Evolutionary conservation across 2,329 filamentous ascomycete genomes (phyloP).

Genomic region (Ophiocordyceps camponoti-floridani): DNA sequence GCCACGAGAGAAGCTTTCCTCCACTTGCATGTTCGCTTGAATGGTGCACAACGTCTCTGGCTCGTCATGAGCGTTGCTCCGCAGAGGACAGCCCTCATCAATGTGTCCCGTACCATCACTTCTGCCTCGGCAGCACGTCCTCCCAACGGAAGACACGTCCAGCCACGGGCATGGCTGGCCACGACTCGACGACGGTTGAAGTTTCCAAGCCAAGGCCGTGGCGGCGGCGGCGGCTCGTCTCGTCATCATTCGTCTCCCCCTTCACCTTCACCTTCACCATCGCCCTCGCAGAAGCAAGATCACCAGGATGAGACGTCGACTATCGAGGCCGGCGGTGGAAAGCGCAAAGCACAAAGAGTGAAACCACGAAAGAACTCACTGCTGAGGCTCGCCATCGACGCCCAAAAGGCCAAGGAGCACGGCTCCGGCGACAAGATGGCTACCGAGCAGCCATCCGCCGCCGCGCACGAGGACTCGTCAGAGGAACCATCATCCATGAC

Average conservation of each 20-base stretch:
- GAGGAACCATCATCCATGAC: constrained; percentile 22
- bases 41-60: constrained; percentile 1
- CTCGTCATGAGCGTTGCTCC: constrained; percentile 15
- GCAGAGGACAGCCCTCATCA: constrained; percentile 15
- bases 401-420: constrained; percentile 38
- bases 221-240: neutral
- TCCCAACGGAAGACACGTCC: constrained; percentile 2
- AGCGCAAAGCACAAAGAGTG: constrained; percentile 27
- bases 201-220: too few relatives aligned
- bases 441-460: neutral
- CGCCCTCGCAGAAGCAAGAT: neutral
- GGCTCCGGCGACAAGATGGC: too few relatives aligned
- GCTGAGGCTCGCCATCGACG: constrained; percentile 70
- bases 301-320: neutral
- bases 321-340: constrained; percentile 7
- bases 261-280: too few relatives aligned
- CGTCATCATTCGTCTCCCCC: too few relatives aligned
- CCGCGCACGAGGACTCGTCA: constrained; percentile 10
- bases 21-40: neutral
- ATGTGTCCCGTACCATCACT: constrained; percentile 11
- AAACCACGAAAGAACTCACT: constrained; percentile 51
- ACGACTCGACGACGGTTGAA: neutral
- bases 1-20: neutral
- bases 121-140: constrained; percentile 2
- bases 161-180: neutral